Conservation (phyloP, 306 rosid genomes). For the Acacia confusa region DNA sequence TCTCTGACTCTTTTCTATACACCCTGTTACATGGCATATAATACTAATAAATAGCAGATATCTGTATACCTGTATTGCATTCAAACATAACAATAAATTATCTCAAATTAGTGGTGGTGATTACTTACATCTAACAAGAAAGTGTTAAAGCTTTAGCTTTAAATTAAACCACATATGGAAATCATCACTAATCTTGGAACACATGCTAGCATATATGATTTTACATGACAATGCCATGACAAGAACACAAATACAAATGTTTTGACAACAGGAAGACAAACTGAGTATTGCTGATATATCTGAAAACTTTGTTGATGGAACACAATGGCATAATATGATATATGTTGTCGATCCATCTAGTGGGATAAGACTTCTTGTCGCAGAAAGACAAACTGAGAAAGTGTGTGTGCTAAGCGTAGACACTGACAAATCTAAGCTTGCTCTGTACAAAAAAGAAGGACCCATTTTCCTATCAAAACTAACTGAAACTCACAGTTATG, state of each 20-base stretch:
- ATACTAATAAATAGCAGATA: conserved; percentile 21
- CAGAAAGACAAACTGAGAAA: not conserved
- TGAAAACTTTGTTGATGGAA: not conserved
- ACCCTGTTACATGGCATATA: not conserved
- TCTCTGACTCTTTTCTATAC: not conserved
- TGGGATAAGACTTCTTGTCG: not conserved
- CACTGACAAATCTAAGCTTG: conserved; percentile 26
- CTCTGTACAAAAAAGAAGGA: conserved; percentile 24
- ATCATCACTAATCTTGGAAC: conserved; percentile 6
- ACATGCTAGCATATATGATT: not conserved
- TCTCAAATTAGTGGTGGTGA: not conserved
- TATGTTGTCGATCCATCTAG: not conserved
- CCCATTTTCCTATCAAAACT: conserved; percentile 25
- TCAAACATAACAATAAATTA: not conserved
- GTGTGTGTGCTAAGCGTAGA: conserved; percentile 13
- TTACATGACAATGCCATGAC: not conserved
- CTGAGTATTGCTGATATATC: not conserved
- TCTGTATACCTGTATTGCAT: not conserved
- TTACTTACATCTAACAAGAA: conserved; percentile 18
- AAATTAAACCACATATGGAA: not conserved
- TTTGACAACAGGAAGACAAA: conserved; percentile 18
- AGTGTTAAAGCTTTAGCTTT: conserved; percentile 4
- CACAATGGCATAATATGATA: not conserved
- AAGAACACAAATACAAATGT: conserved; percentile 11
- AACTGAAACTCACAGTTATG: conserved; percentile 65